A percentile compares a stretch with the other conserved stretches of the same genome.
Evolutionary conservation across 2,329 filamentous ascomycete species (phyloP).

Genomic region (Beauveria pseudobassiana): DNA sequence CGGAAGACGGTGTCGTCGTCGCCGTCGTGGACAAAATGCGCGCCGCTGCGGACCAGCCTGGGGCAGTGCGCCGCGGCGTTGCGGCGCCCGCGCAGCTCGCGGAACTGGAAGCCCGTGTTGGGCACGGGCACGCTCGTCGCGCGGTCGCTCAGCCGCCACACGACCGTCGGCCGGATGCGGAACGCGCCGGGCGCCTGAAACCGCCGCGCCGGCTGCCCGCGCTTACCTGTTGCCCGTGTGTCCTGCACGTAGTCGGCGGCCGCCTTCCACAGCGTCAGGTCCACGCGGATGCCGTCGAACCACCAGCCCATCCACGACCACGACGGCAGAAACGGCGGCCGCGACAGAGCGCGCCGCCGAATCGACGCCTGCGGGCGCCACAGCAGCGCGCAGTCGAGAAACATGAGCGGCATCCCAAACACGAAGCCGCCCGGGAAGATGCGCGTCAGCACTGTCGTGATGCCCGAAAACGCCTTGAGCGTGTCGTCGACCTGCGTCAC

Average conservation of each 20-base stretch:
- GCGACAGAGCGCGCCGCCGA: constrained; percentile 28
- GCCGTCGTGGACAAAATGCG: constrained; percentile 32
- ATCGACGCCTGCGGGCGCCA: constrained; percentile 38
- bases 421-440: constrained; percentile 35
- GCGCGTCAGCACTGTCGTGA: constrained; percentile 34
- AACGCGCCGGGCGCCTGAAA: constrained; percentile 31
- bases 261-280: constrained; percentile 34
- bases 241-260: constrained; percentile 37
- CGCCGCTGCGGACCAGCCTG: constrained; percentile 32
- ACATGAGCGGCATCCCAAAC: constrained; percentile 40
- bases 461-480: constrained; percentile 33
- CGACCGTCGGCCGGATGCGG: constrained; percentile 30
- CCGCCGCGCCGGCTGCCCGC: constrained; percentile 25
- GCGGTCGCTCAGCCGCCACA: constrained; percentile 34
- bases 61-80: constrained; percentile 26
- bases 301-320: constrained; percentile 44
- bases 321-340: constrained; percentile 32
- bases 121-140: constrained; percentile 25
- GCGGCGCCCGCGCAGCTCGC: constrained; percentile 29
- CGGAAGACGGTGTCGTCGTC: constrained; percentile 32
- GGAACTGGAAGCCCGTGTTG: constrained; percentile 31
- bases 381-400: constrained; percentile 36
- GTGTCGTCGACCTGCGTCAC: constrained; percentile 35
- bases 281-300: constrained; percentile 36
- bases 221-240: constrained; percentile 22